phyloP scores from a whole-genome alignment of 257 asterid genomes.

The Solanum clarkiae region DNA sequence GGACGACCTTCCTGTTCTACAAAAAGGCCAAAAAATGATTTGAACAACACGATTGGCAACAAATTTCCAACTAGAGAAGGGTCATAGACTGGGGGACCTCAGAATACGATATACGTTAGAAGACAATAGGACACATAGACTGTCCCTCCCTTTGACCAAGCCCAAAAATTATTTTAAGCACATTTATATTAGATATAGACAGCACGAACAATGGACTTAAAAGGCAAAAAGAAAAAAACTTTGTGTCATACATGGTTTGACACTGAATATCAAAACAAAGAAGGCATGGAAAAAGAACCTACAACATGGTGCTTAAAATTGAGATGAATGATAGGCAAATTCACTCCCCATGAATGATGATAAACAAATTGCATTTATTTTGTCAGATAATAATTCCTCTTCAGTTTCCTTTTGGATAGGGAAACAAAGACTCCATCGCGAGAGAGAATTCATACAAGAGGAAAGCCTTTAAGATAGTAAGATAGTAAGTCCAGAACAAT shows the following conservation, averaged over 20 bases:
- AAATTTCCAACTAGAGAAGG: not conserved
- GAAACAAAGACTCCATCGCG: not conserved
- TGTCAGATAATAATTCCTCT: not conserved
- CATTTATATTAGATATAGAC: not conserved
- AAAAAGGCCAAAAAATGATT: conserved; percentile 10
- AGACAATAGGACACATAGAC: not conserved
- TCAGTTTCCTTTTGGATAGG: not conserved
- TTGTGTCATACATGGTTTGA: not conserved
- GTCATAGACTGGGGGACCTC: not conserved
- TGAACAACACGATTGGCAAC: conserved; percentile 6
- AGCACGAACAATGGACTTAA: not conserved
- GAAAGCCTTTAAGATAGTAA: not conserved
- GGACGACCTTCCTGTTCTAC: conserved; percentile 76
- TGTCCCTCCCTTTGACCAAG: not conserved
- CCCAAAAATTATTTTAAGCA: not conserved
- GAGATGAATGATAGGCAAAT: not conserved
- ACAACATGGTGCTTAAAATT: not conserved
- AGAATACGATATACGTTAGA: not conserved
- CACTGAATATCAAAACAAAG: not conserved
- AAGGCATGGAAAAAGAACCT: not conserved
- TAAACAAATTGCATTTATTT: not conserved
- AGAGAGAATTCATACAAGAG: not conserved
- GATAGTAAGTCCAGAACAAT: not conserved
- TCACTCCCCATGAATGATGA: not conserved
- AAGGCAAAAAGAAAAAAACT: not conserved